Conservation (phyloP, 139 green algal genomes). For the Closterium sp. region DNA sequence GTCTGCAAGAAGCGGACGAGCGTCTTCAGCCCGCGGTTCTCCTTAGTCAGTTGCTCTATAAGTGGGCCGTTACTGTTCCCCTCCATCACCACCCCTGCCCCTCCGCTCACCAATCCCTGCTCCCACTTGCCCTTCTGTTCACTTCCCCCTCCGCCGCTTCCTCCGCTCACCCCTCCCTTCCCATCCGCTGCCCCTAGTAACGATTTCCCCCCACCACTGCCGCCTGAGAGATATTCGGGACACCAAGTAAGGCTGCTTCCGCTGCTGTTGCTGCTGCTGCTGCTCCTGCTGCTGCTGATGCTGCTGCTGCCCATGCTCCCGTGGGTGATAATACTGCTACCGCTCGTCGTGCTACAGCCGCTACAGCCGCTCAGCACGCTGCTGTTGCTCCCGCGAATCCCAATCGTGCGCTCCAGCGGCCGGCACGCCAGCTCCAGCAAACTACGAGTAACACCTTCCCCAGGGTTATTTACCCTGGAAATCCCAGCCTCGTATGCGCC, state of each 20-base stretch:
- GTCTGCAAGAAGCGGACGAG: not conserved
- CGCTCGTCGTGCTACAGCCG: not conserved
- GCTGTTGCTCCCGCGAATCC: not conserved
- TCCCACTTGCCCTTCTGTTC: not conserved
- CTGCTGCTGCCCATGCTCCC: not conserved
- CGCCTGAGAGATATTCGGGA: not conserved
- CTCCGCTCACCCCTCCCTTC: not conserved
- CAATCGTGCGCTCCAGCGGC: not conserved
- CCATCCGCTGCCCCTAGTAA: not conserved
- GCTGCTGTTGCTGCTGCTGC: not conserved
- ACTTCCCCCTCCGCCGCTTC: not conserved
- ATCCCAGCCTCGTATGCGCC: not conserved
- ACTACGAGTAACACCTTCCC: not conserved
- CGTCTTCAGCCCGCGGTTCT: not conserved
- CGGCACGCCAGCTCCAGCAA: not conserved
- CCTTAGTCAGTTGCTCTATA: not conserved
- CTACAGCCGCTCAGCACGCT: not conserved
- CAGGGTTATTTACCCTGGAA: not conserved
- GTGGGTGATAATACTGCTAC: not conserved
- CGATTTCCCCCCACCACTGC: not conserved
- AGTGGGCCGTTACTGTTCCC: not conserved
- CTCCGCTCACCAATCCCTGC: not conserved
- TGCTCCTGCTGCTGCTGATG: not conserved
- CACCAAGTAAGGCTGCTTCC: not conserved
- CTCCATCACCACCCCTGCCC: not conserved